Conservation (phyloP, 306 rosid genomes). For the Inga leiocalycina region DNA sequence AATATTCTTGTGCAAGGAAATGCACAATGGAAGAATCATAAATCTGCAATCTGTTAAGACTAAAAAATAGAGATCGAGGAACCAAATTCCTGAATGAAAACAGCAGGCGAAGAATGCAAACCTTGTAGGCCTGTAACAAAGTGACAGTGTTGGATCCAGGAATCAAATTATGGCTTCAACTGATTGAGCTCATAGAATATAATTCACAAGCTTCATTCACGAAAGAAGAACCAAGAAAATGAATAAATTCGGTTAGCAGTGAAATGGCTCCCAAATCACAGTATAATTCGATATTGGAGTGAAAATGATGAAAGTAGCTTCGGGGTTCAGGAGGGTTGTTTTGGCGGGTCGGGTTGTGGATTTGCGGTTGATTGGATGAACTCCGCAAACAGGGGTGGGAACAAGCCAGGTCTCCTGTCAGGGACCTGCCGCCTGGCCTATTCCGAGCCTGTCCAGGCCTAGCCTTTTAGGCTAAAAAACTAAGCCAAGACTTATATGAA, state of each 20-base stretch:
- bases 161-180: conserved; percentile 46
- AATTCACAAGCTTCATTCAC: conserved; percentile 17
- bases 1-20: neutral
- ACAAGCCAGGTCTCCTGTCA: no score
- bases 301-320: conserved; percentile 2
- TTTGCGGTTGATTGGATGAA: conserved; percentile 35
- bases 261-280: conserved; percentile 9
- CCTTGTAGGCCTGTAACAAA: conserved; percentile 25
- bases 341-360: conserved; percentile 6
- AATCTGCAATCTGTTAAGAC: conserved; percentile 29
- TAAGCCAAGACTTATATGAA: no score
- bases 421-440: no score
- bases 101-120: neutral
- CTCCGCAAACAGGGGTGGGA: no score
- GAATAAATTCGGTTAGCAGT: neutral
- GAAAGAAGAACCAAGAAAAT: neutral
- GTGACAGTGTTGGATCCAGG: conserved; percentile 34
- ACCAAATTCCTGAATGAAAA: conserved; percentile 9
- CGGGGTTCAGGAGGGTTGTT: neutral
- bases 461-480: no score
- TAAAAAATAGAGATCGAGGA: conserved; percentile 17
- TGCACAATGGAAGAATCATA: neutral
- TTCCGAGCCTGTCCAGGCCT: no score
- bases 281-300: neutral
- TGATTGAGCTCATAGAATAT: conserved; percentile 29